A percentile compares a stretch with the other conserved stretches of the same genome.
Conservation (phyloP, 805 yeast genomes). For the Metschnikowia continentalis region DNA sequence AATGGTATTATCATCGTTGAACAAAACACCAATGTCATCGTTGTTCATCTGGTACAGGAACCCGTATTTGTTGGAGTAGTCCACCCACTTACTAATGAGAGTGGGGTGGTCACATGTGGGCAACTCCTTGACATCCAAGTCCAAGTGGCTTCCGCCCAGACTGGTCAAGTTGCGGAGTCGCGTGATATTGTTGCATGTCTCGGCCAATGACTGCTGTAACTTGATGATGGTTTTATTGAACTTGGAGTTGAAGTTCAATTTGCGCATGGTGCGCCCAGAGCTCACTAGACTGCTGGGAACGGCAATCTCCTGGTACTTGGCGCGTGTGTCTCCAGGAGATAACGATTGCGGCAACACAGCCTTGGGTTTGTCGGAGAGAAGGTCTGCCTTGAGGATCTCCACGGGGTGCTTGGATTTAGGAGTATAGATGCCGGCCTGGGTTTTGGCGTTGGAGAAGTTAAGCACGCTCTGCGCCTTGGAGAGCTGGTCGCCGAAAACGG, state of each 20-base stretch:
- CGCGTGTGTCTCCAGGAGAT: constrained; percentile 88
- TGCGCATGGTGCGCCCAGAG: constrained; percentile 29
- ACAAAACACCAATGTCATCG: constrained; percentile 85
- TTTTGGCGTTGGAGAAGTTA: constrained; percentile 65
- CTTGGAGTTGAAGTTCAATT: constrained; percentile 36
- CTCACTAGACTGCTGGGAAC: constrained; percentile 25
- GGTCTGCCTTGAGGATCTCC: constrained; percentile 63
- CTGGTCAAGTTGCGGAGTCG: constrained; percentile 36
- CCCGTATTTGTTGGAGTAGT: constrained; percentile 93
- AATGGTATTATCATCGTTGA: constrained; percentile 80
- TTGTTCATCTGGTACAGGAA: constrained; percentile 89
- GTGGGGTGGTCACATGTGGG: constrained; percentile 55
- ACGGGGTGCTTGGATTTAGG: constrained; percentile 58
- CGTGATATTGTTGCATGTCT: constrained; percentile 37
- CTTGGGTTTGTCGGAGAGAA: constrained; percentile 63
- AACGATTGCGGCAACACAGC: constrained; percentile 80
- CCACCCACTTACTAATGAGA: constrained; percentile 94
- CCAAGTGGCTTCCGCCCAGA: constrained; percentile 21
- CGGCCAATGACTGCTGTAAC: constrained; percentile 34
- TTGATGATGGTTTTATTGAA: constrained; percentile 37
- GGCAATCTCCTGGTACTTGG: constrained; percentile 74
- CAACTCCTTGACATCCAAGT: constrained; percentile 31
- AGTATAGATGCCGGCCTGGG: constrained; percentile 57
- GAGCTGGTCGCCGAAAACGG: constrained; percentile 47
- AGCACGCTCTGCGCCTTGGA: constrained; percentile 57